phyloP scores from a whole-genome alignment of 495 filamentous ascomycete species.

The Neurospora cerealis region DNA sequence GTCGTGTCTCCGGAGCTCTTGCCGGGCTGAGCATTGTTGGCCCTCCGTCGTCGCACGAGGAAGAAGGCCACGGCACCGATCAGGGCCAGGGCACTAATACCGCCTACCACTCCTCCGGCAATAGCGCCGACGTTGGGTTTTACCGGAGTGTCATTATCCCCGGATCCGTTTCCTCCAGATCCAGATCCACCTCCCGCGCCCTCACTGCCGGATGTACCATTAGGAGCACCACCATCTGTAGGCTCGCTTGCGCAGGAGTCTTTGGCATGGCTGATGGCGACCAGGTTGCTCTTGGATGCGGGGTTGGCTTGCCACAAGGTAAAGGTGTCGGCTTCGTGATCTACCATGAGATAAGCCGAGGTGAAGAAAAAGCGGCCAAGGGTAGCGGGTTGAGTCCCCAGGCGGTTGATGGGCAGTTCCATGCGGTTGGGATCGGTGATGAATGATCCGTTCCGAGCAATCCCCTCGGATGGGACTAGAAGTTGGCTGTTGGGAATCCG shows the following conservation, averaged over 20 bases:
- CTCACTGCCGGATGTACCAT: not conserved
- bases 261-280: not conserved
- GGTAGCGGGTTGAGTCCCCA: constrained; percentile 17
- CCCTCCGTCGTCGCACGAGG: not conserved
- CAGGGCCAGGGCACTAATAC: not conserved
- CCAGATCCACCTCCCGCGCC: not conserved
- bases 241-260: not conserved
- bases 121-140: not conserved
- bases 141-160: not conserved
- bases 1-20: not conserved
- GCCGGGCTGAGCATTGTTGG: not conserved
- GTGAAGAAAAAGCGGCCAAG: constrained; percentile 33
- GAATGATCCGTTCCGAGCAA: constrained; percentile 16
- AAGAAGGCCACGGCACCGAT: not conserved
- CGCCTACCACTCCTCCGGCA: constrained; percentile 4
- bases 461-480: constrained; percentile 20
- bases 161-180: not conserved
- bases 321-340: constrained; percentile 20
- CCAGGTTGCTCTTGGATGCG: not conserved
- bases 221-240: not conserved
- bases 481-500: constrained; percentile 27
- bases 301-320: constrained; percentile 18
- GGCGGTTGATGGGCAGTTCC: constrained; percentile 18
- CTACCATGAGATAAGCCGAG: constrained; percentile 28
- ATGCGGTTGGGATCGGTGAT: constrained; percentile 8